Conservation (phyloP, 495 filamentous ascomycete species). For the Apiosordaria backusii region DNA sequence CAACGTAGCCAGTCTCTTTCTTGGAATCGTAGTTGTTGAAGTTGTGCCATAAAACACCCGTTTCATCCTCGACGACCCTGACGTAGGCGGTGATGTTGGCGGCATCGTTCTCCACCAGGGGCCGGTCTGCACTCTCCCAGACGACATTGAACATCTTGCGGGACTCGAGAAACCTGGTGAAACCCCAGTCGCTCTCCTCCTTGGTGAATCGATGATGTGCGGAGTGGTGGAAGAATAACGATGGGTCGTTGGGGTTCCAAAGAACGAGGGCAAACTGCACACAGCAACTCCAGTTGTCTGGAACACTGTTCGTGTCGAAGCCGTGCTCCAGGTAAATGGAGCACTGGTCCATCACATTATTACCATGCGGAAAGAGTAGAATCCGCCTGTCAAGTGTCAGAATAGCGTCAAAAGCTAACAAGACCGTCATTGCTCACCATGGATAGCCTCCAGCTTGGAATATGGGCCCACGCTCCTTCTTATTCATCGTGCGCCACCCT, state of each 20-base stretch:
- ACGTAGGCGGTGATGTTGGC: constrained; percentile 92
- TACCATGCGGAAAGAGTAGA: constrained; percentile 91
- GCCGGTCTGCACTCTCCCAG: constrained; percentile 60
- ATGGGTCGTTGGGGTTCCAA: constrained; percentile 88
- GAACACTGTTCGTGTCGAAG: constrained; percentile 57
- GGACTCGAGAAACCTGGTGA: constrained; percentile 86
- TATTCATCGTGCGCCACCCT: constrained; percentile 67
- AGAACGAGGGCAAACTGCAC: constrained; percentile 92
- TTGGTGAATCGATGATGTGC: constrained; percentile 89
- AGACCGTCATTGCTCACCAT: constrained; percentile 53
- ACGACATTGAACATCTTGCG: constrained; percentile 70
- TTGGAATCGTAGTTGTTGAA: constrained; percentile 99
- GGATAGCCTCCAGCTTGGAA: constrained; percentile 85
- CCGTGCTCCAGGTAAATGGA: constrained; percentile 98
- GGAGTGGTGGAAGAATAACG: constrained; percentile 63
- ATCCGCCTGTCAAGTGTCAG: constrained; percentile 62
- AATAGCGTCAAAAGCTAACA: constrained; percentile 14
- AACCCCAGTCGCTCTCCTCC: constrained; percentile 98
- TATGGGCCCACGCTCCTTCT: constrained; percentile 79
- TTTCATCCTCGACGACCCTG: constrained; percentile 91
- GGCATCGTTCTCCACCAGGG: constrained; percentile 83
- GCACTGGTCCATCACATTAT: constrained; percentile 75
- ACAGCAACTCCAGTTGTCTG: constrained; percentile 92
- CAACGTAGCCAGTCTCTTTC: constrained; percentile 96
- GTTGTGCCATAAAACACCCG: constrained; percentile 98